Conservation (phyloP, 2,329 filamentous ascomycete species). For the Leptographium wingfieldii region DNA sequence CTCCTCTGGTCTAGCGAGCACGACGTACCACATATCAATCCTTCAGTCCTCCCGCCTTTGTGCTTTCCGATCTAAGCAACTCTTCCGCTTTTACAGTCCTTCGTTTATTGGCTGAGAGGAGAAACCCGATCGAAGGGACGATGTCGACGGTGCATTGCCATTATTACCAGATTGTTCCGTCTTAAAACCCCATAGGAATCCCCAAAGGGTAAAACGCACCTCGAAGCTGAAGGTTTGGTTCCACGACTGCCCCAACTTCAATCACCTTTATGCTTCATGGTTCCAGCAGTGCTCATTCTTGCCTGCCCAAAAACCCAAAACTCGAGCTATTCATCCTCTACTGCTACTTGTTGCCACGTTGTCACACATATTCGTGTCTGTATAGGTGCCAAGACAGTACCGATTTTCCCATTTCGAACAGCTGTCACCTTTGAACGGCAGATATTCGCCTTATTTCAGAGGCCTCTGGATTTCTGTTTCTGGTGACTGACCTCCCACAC, state of each 20-base stretch:
- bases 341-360: background rate
- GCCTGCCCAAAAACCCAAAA: background rate
- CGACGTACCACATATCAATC: background rate
- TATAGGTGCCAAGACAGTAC: background rate
- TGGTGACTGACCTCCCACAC: too few relatives aligned
- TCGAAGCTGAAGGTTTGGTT: background rate
- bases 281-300: background rate
- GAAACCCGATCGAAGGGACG: constrained; percentile 6
- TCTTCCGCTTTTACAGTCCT: background rate
- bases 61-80: background rate
- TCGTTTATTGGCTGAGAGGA: constrained; percentile 6
- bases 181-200: background rate
- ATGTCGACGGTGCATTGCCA: constrained; percentile 3
- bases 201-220: background rate
- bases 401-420: background rate
- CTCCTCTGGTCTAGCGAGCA: background rate
- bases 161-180: constrained; percentile 1
- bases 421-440: background rate
- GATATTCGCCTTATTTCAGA: background rate
- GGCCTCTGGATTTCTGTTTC: too few relatives aligned
- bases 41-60: background rate
- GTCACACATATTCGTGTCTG: background rate
- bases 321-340: background rate
- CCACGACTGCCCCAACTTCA: background rate
- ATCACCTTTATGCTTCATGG: background rate